These are phyloP conservation scores for Fusarium compactum DNA, from an alignment of 2,329 filamentous ascomycete genomes.

Conservation along the genomic window DNA sequence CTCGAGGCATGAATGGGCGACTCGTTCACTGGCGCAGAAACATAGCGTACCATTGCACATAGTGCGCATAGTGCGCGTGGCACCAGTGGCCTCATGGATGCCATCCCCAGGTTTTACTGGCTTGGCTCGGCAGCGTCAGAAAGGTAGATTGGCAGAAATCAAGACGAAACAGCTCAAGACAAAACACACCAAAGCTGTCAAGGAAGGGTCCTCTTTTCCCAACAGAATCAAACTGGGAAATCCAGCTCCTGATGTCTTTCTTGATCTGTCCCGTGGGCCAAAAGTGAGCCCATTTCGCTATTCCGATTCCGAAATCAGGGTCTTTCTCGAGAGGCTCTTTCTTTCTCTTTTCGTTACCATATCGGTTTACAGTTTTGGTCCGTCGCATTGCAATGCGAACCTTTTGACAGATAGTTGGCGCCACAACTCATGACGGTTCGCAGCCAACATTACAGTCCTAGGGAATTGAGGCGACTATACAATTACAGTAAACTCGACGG, in stretches of 20 bases:
- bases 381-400: slow-evolving; percentile 17
- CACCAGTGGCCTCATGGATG: slow-evolving; percentile 43
- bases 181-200: slow-evolving; percentile 8
- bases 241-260: slow-evolving; percentile 26
- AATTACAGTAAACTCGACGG: slow-evolving; percentile 25
- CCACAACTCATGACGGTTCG: slow-evolving; percentile 23
- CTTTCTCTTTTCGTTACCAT: slow-evolving; percentile 1
- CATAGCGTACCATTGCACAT: slow-evolving; percentile 28
- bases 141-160: slow-evolving; percentile 1
- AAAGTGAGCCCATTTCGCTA: slow-evolving; percentile 29
- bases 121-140: slow-evolving; percentile 24
- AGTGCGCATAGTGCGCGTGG: slow-evolving; percentile 44
- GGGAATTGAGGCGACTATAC: slow-evolving; percentile 21
- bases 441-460: slow-evolving; percentile 33
- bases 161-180: slow-evolving; percentile 12
- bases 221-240: slow-evolving; percentile 30
- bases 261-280: slow-evolving; percentile 26
- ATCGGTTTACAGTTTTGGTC: slow-evolving; percentile 31
- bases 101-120: slow-evolving; percentile 42
- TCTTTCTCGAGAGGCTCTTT: slow-evolving; percentile 4
- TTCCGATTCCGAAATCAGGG: slow-evolving; percentile 33
- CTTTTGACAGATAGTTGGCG: slow-evolving; percentile 29
- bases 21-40: slow-evolving; percentile 23
- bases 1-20: slow-evolving; percentile 42
- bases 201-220: slow-evolving; percentile 26